Evolutionary conservation across 1,284 basidiomycete genomes (phyloP).

Genomic region (Leccinum pallidistipes): DNA sequence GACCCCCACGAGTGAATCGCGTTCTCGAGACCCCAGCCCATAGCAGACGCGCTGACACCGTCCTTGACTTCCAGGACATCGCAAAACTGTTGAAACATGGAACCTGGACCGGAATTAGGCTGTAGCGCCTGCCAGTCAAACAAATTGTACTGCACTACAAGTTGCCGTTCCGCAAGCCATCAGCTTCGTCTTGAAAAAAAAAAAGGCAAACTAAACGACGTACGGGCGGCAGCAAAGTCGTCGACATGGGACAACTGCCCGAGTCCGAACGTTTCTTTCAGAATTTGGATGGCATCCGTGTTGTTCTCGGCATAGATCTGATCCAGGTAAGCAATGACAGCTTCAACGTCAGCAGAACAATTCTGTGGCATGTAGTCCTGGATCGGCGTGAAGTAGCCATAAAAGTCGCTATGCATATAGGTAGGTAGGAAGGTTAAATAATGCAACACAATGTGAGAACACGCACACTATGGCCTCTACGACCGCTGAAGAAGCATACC

Average conservation of each 20-base stretch:
- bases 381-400: conserved; percentile 72
- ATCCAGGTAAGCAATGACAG: conserved; percentile 65
- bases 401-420: conserved; percentile 50
- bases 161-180: neutral
- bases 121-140: conserved; percentile 48
- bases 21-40: conserved; percentile 18
- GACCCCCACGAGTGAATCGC: neutral
- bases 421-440: neutral
- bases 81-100: conserved; percentile 63
- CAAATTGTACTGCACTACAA: conserved; percentile 53
- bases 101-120: conserved; percentile 36
- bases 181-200: neutral
- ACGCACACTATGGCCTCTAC: conserved; percentile 63
- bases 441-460: neutral
- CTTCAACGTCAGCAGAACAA: conserved; percentile 69
- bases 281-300: conserved; percentile 44
- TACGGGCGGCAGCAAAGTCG: conserved; percentile 61
- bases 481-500: conserved; percentile 70
- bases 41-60: neutral
- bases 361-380: conserved; percentile 68
- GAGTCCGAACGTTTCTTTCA: conserved; percentile 63
- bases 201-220: neutral
- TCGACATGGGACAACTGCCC: conserved; percentile 57
- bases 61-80: conserved; percentile 34
- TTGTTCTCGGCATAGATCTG: conserved; percentile 49